A percentile compares a stretch with the other conserved stretches of the same genome.
phyloP scores from a whole-genome alignment of 768 basidiomycete genomes.

The Lentinula guzmanii region DNA sequence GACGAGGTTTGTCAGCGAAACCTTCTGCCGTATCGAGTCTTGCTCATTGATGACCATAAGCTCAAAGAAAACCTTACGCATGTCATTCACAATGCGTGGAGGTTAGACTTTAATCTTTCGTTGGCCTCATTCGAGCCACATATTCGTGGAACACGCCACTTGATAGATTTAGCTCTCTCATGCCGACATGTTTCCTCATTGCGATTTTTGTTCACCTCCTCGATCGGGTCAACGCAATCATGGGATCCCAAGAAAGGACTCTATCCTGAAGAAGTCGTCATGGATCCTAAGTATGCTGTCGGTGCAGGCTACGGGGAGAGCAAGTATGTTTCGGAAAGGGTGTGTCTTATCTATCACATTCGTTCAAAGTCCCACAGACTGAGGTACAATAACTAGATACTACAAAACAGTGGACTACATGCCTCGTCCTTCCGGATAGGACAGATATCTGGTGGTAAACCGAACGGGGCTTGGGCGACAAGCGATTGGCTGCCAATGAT shows the following conservation, averaged over 20 bases:
- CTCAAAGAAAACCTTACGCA: constrained; percentile 10
- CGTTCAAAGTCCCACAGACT: no score
- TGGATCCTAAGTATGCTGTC: constrained; percentile 4
- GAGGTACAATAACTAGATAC: constrained; percentile 10
- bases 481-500: constrained; percentile 45
- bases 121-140: constrained; percentile 27
- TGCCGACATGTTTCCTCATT: background rate
- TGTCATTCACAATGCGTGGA: constrained; percentile 30
- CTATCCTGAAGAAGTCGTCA: constrained; percentile 16
- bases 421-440: constrained; percentile 32
- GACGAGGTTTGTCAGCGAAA: background rate
- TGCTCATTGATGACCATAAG: no score
- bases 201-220: constrained; percentile 23
- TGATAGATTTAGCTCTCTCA: constrained; percentile 20
- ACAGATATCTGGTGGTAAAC: constrained; percentile 34
- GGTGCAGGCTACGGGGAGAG: constrained; percentile 14
- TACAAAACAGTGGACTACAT: constrained; percentile 23
- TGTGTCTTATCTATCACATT: background rate
- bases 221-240: constrained; percentile 20
- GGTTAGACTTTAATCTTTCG: constrained; percentile 30
- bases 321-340: constrained; percentile 14
- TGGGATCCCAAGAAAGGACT: constrained; percentile 18
- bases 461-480: constrained; percentile 35
- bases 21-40: no score
- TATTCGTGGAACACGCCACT: constrained; percentile 19